Percentiles rank a stretch among this genome's conserved stretches.
Evolutionary conservation across 495 filamentous ascomycete species (phyloP).

Genomic region (Platismatia glauca): DNA sequence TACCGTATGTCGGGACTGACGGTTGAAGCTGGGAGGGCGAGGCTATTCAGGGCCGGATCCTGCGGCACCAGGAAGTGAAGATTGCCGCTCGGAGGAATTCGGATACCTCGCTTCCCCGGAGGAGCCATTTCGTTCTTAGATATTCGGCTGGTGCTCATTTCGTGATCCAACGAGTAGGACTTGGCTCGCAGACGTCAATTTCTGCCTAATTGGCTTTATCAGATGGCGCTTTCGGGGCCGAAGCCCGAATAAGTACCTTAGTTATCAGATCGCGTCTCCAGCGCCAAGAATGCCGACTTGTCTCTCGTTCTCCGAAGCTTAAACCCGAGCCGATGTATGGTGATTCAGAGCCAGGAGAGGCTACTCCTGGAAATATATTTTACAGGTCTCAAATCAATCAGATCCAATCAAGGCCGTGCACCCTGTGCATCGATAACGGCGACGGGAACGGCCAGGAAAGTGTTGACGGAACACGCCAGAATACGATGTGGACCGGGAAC

Average conservation of each 20-base stretch:
- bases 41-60: neutral
- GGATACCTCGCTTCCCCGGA: neutral
- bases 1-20: neutral
- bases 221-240: neutral
- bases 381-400: too few species aligned
- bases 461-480: too few species aligned
- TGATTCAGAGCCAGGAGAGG: too few species aligned
- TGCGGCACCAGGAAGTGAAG: neutral
- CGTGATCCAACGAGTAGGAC: neutral
- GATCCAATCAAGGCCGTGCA: too few species aligned
- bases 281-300: neutral
- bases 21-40: neutral
- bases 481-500: too few species aligned
- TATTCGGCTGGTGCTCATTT: neutral
- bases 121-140: neutral
- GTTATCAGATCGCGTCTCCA: conserved; percentile 1
- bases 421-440: too few species aligned
- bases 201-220: neutral
- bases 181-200: neutral
- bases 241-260: neutral
- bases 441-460: too few species aligned
- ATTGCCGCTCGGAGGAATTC: neutral
- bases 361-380: too few species aligned
- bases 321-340: too few species aligned
- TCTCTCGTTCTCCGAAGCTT: neutral